These are phyloP conservation scores for Hebeloma cylindrosporum DNA, from an alignment of 768 basidiomycete genomes.

Conservation along the genomic window DNA sequence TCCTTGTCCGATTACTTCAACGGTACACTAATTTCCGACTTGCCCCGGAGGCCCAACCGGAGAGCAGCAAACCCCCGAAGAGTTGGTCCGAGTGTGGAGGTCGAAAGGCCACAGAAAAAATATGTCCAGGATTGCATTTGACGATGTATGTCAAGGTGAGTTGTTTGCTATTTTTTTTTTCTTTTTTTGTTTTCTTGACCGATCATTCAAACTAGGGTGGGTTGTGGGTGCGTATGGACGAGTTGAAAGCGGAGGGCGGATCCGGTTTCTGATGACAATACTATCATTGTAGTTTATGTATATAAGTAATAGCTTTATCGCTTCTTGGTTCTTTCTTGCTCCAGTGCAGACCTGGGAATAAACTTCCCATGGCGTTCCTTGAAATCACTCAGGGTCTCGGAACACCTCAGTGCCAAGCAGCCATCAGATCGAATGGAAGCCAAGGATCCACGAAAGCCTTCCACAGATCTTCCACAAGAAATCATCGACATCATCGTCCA, in stretches of 20 bases:
- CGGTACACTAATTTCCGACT: slow-evolving; percentile 43
- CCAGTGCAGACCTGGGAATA: too few relatives aligned
- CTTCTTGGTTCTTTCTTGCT: too few relatives aligned
- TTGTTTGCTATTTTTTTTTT: slow-evolving; percentile 7
- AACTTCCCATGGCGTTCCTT: too few relatives aligned
- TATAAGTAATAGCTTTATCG: too few relatives aligned
- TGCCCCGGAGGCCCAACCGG: slow-evolving; percentile 42
- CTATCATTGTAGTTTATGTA: too few relatives aligned
- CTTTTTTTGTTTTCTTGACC: slow-evolving; percentile 1
- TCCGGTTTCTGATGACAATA: too few relatives aligned
- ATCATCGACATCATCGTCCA: slow-evolving; percentile 7
- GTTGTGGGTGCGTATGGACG: slow-evolving; percentile 31
- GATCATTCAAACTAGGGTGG: slow-evolving; percentile 24
- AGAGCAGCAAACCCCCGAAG: slow-evolving; percentile 40
- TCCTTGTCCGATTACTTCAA: slow-evolving; percentile 54
- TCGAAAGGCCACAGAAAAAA: slow-evolving; percentile 41
- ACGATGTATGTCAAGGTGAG: slow-evolving; percentile 40
- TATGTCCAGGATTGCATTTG: slow-evolving; percentile 36
- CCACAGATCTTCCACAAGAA: not conserved
- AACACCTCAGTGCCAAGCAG: too few relatives aligned
- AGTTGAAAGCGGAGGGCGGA: slow-evolving; percentile 8
- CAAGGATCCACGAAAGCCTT: not conserved
- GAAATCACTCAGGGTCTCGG: too few relatives aligned
- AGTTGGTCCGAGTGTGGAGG: slow-evolving; percentile 36
- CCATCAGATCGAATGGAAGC: not conserved